Conservation (phyloP, 1,284 basidiomycete genomes). For the Papiliotrema flavescens region DNA sequence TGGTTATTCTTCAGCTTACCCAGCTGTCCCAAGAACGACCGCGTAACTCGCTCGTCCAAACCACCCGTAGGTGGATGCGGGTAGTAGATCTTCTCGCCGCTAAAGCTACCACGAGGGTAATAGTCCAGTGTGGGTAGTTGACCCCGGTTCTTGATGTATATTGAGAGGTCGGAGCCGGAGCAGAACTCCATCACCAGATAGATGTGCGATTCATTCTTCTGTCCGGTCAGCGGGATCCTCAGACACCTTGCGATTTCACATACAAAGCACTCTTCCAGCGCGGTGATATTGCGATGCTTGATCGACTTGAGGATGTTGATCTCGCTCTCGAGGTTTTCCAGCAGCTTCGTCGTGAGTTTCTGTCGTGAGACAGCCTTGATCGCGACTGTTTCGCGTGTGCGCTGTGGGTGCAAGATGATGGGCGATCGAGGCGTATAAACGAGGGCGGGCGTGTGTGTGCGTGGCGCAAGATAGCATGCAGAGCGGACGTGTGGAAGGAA, state of each 20-base stretch:
- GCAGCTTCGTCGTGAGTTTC: constrained; percentile 84
- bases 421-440: neutral
- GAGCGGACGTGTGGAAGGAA: constrained; percentile 14
- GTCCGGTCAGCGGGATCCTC: constrained; percentile 2
- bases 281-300: constrained; percentile 89
- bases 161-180: constrained; percentile 88
- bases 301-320: constrained; percentile 94
- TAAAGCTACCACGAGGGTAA: constrained; percentile 54
- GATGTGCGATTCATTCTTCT: constrained; percentile 90
- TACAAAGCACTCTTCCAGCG: constrained; percentile 82
- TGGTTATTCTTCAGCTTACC: constrained; percentile 60
- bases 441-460: constrained; percentile 3
- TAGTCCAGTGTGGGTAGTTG: constrained; percentile 81
- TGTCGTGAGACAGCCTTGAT: constrained; percentile 92
- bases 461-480: neutral
- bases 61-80: constrained; percentile 88
- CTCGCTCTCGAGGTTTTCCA: constrained; percentile 96
- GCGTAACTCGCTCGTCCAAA: constrained; percentile 82
- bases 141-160: constrained; percentile 93
- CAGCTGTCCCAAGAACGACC: constrained; percentile 89
- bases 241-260: constrained; percentile 22
- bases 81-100: constrained; percentile 63
- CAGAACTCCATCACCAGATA: constrained; percentile 99
- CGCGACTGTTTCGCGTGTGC: constrained; percentile 72
- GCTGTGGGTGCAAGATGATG: constrained; percentile 51